Conservation (phyloP, 176 grass and related monocot species). For the Metroxylon sagu region DNA sequence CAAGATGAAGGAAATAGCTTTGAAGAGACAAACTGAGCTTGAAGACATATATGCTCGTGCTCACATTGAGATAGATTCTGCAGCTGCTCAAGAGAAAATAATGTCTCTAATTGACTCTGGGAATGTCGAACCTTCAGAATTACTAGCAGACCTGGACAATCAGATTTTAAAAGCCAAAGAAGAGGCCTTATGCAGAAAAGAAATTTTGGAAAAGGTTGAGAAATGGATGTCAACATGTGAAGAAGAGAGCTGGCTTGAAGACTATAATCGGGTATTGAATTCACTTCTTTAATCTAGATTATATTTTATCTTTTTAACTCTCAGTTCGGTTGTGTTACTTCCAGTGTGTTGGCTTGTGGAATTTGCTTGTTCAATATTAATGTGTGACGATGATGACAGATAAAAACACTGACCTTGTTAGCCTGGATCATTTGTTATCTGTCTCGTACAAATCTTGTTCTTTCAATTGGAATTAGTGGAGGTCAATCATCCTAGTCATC, state of each 20-base stretch:
- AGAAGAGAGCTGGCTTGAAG: conserved; percentile 98
- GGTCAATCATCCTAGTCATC: too few species aligned
- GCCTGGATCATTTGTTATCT: too few species aligned
- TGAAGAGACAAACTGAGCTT: conserved; percentile 76
- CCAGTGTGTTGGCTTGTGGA: not conserved
- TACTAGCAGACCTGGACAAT: conserved; percentile 77
- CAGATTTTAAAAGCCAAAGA: conserved; percentile 84
- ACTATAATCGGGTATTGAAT: conserved; percentile 63
- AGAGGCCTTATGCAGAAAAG: conserved; percentile 73
- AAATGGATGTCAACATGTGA: conserved; percentile 89
- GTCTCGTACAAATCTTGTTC: too few species aligned
- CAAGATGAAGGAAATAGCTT: conserved; percentile 94
- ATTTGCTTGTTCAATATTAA: not conserved
- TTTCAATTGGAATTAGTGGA: too few species aligned
- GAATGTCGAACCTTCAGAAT: conserved; percentile 65
- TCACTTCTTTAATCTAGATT: conserved; percentile 11
- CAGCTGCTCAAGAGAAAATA: conserved; percentile 63
- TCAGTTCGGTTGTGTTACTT: not conserved
- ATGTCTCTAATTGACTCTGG: conserved; percentile 63
- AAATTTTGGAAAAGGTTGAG: conserved; percentile 86
- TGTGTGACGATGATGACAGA: too few species aligned
- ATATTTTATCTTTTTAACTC: not conserved
- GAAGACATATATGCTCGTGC: conserved; percentile 80
- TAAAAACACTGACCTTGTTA: too few species aligned
- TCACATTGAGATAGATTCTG: conserved; percentile 55